These are phyloP conservation scores for Trypethelium eluteriae DNA, from an alignment of 495 filamentous ascomycete genomes.

Conservation along the genomic window DNA sequence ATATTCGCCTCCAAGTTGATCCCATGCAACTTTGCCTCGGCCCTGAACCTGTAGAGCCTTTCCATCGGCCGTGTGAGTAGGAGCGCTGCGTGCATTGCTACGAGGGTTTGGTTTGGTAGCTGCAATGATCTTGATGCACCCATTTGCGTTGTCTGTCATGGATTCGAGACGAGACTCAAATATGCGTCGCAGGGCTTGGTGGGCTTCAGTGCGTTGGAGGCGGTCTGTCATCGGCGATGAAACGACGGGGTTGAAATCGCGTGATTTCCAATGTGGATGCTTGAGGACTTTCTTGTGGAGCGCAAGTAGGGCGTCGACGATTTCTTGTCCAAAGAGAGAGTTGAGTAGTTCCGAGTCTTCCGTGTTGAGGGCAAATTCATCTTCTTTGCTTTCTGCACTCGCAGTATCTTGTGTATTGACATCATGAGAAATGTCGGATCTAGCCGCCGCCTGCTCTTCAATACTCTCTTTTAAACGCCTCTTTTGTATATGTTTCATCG, in stretches of 20 bases:
- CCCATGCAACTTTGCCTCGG: constrained; percentile 44
- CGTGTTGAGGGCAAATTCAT: constrained; percentile 11
- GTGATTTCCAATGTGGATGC: constrained; percentile 32
- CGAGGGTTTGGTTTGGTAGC: constrained; percentile 33
- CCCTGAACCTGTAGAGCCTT: constrained; percentile 20
- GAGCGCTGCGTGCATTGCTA: constrained; percentile 16
- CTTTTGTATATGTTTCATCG: constrained; percentile 15
- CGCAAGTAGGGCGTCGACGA: constrained; percentile 20
- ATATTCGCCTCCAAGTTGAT: constrained; percentile 65
- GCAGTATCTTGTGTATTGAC: background rate
- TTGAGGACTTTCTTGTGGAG: constrained; percentile 28
- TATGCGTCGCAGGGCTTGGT: constrained; percentile 58
- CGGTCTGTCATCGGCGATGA: constrained; percentile 48
- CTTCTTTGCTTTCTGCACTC: background rate
- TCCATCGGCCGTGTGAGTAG: constrained; percentile 25
- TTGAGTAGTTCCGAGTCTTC: constrained; percentile 25
- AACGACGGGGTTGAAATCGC: constrained; percentile 35
- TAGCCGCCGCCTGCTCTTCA: background rate
- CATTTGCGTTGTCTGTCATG: constrained; percentile 40
- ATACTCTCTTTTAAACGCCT: background rate
- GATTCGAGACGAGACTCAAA: constrained; percentile 63
- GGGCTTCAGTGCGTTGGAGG: constrained; percentile 54
- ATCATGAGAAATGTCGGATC: background rate
- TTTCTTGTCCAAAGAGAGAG: constrained; percentile 30
- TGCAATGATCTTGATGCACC: constrained; percentile 53